Conservation (phyloP, 2,329 filamentous ascomycete species). For the Fusarium sp. region DNA sequence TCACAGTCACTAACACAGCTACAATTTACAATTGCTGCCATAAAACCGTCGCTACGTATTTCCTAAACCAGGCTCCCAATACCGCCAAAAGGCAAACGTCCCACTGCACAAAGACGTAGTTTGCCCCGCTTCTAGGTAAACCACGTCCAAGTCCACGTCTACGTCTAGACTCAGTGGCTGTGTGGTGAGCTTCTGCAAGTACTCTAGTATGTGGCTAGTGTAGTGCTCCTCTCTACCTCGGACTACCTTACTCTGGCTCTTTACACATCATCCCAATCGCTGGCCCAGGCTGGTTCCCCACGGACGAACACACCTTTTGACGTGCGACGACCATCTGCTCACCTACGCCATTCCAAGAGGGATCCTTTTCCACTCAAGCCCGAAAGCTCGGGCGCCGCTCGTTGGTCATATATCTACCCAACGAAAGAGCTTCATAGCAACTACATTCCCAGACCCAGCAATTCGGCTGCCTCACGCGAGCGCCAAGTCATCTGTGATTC, state of each 20-base stretch:
- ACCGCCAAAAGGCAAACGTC: slow-evolving; percentile 26
- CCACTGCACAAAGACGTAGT: slow-evolving; percentile 35
- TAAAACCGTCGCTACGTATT: slow-evolving; percentile 15
- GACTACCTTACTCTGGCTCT: slow-evolving; percentile 30
- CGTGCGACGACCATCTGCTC: slow-evolving; percentile 47
- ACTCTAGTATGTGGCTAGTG: slow-evolving; percentile 42
- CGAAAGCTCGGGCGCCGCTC: slow-evolving; percentile 49
- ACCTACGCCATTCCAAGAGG: slow-evolving; percentile 46
- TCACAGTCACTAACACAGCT: slow-evolving; percentile 10
- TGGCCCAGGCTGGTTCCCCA: slow-evolving; percentile 41
- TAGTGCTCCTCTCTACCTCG: slow-evolving; percentile 30
- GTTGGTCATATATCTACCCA: slow-evolving; percentile 28
- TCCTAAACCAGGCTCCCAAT: background rate
- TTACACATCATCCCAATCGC: slow-evolving; percentile 29
- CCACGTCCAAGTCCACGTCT: background rate
- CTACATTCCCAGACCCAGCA: slow-evolving; percentile 21
- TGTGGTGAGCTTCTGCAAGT: slow-evolving; percentile 27
- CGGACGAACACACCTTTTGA: slow-evolving; percentile 45
- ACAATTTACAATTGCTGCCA: slow-evolving; percentile 3
- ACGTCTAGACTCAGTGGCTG: slow-evolving; percentile 26
- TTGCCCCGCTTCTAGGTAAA: slow-evolving; percentile 31
- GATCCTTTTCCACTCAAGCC: slow-evolving; percentile 40
- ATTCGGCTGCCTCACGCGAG: slow-evolving; percentile 47
- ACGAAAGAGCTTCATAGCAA: slow-evolving; percentile 21
- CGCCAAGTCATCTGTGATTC: slow-evolving; percentile 35